These are phyloP conservation scores for Heterobasidion parviporum DNA, from an alignment of 1,284 basidiomycete genomes.

Conservation along the genomic window DNA sequence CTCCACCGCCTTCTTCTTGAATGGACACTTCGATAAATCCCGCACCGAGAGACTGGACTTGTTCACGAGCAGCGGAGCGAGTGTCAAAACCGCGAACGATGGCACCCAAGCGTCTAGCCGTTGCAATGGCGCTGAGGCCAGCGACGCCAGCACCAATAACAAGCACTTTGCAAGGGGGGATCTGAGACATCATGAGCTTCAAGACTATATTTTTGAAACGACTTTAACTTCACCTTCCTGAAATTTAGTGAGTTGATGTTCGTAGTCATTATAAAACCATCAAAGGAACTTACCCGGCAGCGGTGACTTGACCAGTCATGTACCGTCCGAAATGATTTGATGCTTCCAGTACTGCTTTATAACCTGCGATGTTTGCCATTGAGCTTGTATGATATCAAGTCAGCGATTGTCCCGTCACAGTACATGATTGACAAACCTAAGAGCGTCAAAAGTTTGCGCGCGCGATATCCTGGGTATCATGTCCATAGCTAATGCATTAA, in stretches of 20 bases:
- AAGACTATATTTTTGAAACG: background rate
- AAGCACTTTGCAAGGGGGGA: slow-evolving; percentile 78
- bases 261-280: background rate
- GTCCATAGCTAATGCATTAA: slow-evolving; percentile 76
- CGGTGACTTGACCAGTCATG: slow-evolving; percentile 82
- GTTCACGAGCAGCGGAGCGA: slow-evolving; percentile 74
- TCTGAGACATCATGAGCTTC: slow-evolving; percentile 31
- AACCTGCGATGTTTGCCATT: slow-evolving; percentile 87
- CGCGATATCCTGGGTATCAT: slow-evolving; percentile 83
- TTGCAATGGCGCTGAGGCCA: slow-evolving; percentile 78
- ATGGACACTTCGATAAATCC: slow-evolving; percentile 77
- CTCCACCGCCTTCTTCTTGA: slow-evolving; percentile 72
- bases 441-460: slow-evolving; percentile 79
- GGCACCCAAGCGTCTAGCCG: slow-evolving; percentile 74
- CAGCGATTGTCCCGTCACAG: background rate
- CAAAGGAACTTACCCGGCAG: slow-evolving; percentile 59
- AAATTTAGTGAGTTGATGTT: background rate
- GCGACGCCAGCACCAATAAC: slow-evolving; percentile 84
- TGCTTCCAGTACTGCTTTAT: slow-evolving; percentile 82
- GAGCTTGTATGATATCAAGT: slow-evolving; percentile 37
- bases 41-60: slow-evolving; percentile 79
- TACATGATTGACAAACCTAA: slow-evolving; percentile 42
- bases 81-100: slow-evolving; percentile 84
- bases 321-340: slow-evolving; percentile 82
- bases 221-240: slow-evolving; percentile 17